Evolutionary conservation across 805 yeast genomes (phyloP).

Genomic region (Saitoella complicata): DNA sequence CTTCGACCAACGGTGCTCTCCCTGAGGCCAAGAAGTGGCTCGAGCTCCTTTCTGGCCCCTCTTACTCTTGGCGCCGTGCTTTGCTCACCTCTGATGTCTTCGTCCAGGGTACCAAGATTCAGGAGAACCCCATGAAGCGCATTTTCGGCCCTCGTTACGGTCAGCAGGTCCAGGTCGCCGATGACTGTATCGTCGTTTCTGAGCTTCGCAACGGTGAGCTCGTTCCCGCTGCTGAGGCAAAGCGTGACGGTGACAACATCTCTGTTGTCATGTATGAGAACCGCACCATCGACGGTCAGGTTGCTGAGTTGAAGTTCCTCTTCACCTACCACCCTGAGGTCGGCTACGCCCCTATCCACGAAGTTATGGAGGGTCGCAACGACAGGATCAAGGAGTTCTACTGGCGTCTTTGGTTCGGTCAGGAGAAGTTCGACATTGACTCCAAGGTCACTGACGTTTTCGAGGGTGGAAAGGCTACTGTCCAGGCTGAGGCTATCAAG

Average conservation of each 20-base stretch:
- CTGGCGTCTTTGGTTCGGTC: conserved; percentile 94
- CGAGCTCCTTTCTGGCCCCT: conserved; percentile 59
- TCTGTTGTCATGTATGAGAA: conserved; percentile 50
- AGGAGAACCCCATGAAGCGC: conserved; percentile 60
- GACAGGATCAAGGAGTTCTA: conserved; percentile 85
- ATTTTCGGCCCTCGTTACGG: conserved; percentile 62
- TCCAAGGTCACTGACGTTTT: conserved; percentile 53
- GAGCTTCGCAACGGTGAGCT: conserved; percentile 23
- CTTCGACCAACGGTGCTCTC: conserved; percentile 16
- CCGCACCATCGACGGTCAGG: conserved; percentile 51
- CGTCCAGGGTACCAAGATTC: conserved; percentile 73
- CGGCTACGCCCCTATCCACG: conserved; percentile 93
- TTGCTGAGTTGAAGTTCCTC: conserved; percentile 61
- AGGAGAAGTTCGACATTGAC: conserved; percentile 32
- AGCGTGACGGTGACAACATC: conserved; percentile 34
- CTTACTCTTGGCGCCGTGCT: conserved; percentile 81
- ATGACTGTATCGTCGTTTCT: conserved; percentile 29
- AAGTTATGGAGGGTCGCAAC: conserved; percentile 80
- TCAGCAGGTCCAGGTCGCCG: conserved; percentile 27
- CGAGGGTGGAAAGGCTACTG: conserved; percentile 48
- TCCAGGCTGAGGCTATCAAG: conserved; percentile 62
- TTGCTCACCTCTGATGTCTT: conserved; percentile 61
- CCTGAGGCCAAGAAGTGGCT: conserved; percentile 49
- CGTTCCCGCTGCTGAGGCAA: not conserved
- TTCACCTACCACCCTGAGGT: conserved; percentile 67